Percentiles rank a stretch among this genome's conserved stretches.
Evolutionary conservation across 2,329 filamentous ascomycete genomes (phyloP).

Genomic region (Diaporthe citriasiana): DNA sequence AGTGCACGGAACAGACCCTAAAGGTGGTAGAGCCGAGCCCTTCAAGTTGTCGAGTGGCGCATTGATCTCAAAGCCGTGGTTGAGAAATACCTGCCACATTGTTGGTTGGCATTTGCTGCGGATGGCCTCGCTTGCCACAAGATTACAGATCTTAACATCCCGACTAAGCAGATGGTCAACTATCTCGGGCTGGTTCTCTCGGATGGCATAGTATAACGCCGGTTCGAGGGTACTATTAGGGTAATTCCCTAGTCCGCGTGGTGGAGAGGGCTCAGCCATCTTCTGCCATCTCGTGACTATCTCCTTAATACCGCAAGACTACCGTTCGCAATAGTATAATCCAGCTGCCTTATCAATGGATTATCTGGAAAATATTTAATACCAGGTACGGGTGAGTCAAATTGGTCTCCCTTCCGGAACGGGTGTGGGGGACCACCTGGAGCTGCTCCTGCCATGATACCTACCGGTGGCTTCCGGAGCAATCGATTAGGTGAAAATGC

Average conservation of each 20-base stretch:
- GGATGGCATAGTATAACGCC: not conserved
- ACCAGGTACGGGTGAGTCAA: not conserved
- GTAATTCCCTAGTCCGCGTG: not conserved
- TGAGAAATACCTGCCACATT: not conserved
- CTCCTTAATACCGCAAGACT: not conserved
- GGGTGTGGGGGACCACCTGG: not conserved
- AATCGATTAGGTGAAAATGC: not conserved
- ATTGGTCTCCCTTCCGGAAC: not conserved
- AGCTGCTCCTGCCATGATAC: not conserved
- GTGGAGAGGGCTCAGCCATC: not conserved
- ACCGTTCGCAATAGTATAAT: not conserved
- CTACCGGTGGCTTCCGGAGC: rapidly evolving
- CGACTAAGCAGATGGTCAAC: not conserved
- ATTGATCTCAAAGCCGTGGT: not conserved
- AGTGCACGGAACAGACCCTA: not conserved
- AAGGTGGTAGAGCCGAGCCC: not conserved
- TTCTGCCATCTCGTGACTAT: conserved; percentile 1
- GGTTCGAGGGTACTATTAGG: not conserved
- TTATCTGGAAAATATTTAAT: not conserved
- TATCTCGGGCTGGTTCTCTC: not conserved
- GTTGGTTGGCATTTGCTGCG: not conserved
- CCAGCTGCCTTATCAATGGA: not conserved
- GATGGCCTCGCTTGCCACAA: not conserved
- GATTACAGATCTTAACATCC: not conserved
- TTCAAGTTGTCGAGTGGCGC: not conserved